phyloP scores from a whole-genome alignment of 2,329 filamentous ascomycete genomes.

The Blumeria hordei region DNA sequence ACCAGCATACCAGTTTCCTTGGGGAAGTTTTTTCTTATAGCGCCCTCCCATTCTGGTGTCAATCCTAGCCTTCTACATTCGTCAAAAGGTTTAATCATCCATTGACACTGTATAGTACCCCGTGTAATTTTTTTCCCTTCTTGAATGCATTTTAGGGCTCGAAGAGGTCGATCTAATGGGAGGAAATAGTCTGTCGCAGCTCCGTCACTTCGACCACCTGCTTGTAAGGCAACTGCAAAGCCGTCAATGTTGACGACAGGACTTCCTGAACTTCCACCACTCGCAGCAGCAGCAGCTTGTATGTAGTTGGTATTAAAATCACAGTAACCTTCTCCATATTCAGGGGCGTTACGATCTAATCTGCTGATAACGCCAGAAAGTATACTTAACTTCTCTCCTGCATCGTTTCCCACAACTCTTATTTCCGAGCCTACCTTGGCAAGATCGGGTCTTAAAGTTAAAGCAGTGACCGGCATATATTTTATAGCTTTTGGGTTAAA shows the following conservation, averaged over 20 bases:
- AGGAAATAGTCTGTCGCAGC: slow-evolving; percentile 96
- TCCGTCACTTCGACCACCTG: slow-evolving; percentile 78
- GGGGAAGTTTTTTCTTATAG: slow-evolving; percentile 61
- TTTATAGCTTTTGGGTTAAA: slow-evolving; percentile 93
- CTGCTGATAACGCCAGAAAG: slow-evolving; percentile 92
- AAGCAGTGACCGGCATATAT: slow-evolving; percentile 73
- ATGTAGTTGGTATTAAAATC: slow-evolving; percentile 96
- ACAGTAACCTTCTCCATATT: slow-evolving; percentile 93
- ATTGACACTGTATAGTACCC: slow-evolving; percentile 95
- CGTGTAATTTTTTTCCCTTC: slow-evolving; percentile 51
- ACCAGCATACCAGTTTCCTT: slow-evolving; percentile 93
- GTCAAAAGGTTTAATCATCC: slow-evolving; percentile 90
- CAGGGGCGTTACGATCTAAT: slow-evolving; percentile 84
- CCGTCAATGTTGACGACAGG: slow-evolving; percentile 93
- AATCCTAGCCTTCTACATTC: slow-evolving; percentile 81
- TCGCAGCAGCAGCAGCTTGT: slow-evolving; percentile 88
- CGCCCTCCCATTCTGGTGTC: slow-evolving; percentile 64
- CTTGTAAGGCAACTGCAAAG: slow-evolving; percentile 75
- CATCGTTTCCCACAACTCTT: slow-evolving; percentile 92
- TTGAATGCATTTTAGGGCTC: slow-evolving; percentile 70
- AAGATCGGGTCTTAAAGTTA: slow-evolving; percentile 62
- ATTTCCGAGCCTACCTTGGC: slow-evolving; percentile 86
- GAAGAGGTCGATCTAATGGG: slow-evolving; percentile 68
- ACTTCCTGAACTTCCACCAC: slow-evolving; percentile 92
- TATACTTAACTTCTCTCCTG: slow-evolving; percentile 94